A percentile compares a stretch with the other conserved stretches of the same genome.
These are phyloP conservation scores for Trichoderma parareesei DNA, from an alignment of 495 filamentous ascomycete species.

Conservation along the genomic window DNA sequence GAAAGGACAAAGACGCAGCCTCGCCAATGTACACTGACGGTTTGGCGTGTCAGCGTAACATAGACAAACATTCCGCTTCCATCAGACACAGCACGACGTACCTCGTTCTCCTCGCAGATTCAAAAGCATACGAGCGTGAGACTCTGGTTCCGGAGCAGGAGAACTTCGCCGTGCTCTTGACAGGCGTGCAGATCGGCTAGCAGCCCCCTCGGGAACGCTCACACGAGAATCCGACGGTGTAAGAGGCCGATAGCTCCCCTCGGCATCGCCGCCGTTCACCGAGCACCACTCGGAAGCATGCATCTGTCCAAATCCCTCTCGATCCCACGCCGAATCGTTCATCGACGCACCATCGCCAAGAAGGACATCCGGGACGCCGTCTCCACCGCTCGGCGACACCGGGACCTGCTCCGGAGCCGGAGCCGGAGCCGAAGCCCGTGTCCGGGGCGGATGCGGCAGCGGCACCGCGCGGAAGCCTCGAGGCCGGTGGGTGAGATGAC, in stretches of 20 bases:
- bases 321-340: neutral
- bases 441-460: neutral
- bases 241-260: neutral
- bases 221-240: conserved; percentile 10
- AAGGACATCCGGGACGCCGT: neutral
- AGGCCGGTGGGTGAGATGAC: conserved; percentile 2
- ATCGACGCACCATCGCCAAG: neutral
- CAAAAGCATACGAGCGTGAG: conserved; percentile 11
- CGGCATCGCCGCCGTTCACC: neutral
- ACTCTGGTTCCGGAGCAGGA: neutral
- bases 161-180: neutral
- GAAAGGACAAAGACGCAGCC: conserved; percentile 16
- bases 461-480: conserved; percentile 7
- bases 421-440: neutral
- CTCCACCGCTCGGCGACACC: neutral
- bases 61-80: neutral
- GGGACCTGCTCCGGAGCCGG: neutral
- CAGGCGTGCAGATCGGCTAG: neutral
- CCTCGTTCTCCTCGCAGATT: conserved; percentile 12
- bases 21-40: conserved; percentile 15
- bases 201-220: neutral
- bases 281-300: neutral
- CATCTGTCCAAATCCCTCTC: neutral
- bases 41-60: too few species aligned
- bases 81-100: neutral